Conservation (phyloP, 1,139 yeast genomes). For the Nakaseomyces bracarensis region DNA sequence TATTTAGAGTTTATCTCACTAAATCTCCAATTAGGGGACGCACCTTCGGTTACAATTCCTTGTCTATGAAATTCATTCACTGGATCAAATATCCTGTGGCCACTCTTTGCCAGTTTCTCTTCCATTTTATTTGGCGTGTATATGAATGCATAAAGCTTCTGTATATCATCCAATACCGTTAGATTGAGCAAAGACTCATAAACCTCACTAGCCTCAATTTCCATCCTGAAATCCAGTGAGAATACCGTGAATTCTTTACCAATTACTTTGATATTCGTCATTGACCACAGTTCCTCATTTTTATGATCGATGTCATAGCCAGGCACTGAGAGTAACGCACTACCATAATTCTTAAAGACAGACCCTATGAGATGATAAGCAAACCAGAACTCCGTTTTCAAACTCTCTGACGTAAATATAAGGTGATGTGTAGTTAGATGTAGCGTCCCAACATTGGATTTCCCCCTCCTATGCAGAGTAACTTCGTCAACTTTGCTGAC, state of each 20-base stretch:
- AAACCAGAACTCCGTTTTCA: slow-evolving; percentile 72
- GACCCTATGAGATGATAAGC: slow-evolving; percentile 80
- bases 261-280: slow-evolving; percentile 52
- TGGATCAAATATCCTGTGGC: slow-evolving; percentile 70
- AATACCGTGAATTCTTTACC: slow-evolving; percentile 86
- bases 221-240: slow-evolving; percentile 63
- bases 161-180: slow-evolving; percentile 49
- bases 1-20: slow-evolving; percentile 58
- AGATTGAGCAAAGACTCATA: slow-evolving; percentile 62
- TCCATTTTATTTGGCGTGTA: slow-evolving; percentile 57
- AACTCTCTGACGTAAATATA: slow-evolving; percentile 49
- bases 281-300: slow-evolving; percentile 40
- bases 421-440: slow-evolving; percentile 80
- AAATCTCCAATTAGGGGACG: slow-evolving; percentile 51
- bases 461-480: slow-evolving; percentile 62
- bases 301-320: slow-evolving; percentile 7
- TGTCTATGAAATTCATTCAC: slow-evolving; percentile 59
- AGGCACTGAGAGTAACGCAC: slow-evolving; percentile 28
- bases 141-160: slow-evolving; percentile 60
- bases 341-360: slow-evolving; percentile 46
- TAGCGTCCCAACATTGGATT: slow-evolving; percentile 55
- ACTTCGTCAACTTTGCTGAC: slow-evolving; percentile 60
- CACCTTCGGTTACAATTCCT: slow-evolving; percentile 36
- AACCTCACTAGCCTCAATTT: slow-evolving; percentile 56
- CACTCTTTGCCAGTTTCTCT: slow-evolving; percentile 36